A percentile compares a stretch with the other conserved stretches of the same genome.
Conservation (phyloP, 345 rosid genomes). For the Bruguiera sexangula region DNA sequence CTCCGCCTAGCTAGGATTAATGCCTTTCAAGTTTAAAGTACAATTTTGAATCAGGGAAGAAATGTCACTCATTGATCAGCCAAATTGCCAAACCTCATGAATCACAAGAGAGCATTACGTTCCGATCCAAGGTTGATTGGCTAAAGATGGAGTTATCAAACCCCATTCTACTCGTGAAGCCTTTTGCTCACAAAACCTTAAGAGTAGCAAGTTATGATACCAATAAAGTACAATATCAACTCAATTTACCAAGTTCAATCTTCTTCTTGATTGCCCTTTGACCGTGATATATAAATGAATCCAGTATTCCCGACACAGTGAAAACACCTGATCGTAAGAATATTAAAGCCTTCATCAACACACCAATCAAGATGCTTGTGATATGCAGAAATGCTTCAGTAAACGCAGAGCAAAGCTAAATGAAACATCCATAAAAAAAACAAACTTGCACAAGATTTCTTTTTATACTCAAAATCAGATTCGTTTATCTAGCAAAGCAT, state of each 20-base stretch:
- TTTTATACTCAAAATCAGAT: too few relatives aligned
- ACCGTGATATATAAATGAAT: constrained; percentile 86
- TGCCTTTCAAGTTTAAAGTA: too few relatives aligned
- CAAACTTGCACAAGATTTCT: too few relatives aligned
- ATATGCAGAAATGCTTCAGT: background rate
- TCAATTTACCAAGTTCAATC: constrained; percentile 90
- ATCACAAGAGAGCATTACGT: constrained; percentile 5
- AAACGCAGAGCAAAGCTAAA: too few relatives aligned
- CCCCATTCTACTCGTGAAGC: background rate
- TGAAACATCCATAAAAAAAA: too few relatives aligned
- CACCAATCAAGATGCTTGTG: background rate
- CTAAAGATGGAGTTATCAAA: background rate
- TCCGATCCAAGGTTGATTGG: constrained; percentile 7
- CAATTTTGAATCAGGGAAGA: too few relatives aligned
- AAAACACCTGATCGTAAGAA: constrained; percentile 58
- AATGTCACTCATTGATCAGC: too few relatives aligned
- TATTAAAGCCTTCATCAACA: background rate
- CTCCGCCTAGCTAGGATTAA: too few relatives aligned
- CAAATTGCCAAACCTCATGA: constrained; percentile 3
- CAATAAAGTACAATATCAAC: constrained; percentile 31
- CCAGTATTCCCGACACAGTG: constrained; percentile 89
- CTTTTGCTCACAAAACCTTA: background rate
- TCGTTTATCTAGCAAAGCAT: too few relatives aligned
- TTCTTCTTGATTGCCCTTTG: constrained; percentile 96
- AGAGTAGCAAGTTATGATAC: background rate